phyloP scores from a whole-genome alignment of 1,284 basidiomycete species.

The Stygiomarasmius scandens region DNA sequence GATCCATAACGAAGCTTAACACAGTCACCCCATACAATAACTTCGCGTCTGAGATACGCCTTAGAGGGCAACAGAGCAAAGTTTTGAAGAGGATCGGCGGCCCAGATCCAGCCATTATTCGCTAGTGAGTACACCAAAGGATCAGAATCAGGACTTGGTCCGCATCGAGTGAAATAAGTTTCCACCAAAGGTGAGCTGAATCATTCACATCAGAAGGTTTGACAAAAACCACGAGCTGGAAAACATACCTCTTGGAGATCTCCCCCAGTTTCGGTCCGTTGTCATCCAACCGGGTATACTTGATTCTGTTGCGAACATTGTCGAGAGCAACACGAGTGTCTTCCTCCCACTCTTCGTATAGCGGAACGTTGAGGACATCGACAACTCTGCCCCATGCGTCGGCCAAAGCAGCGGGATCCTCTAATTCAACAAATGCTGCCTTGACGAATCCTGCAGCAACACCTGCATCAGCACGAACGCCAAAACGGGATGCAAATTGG shows the following conservation, averaged over 20 bases:
- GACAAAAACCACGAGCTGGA: constrained; percentile 1
- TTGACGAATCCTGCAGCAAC: constrained; percentile 72
- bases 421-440: constrained; percentile 63
- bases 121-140: constrained; percentile 80
- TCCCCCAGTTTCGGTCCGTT: constrained; percentile 86
- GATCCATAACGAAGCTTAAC: constrained; percentile 95
- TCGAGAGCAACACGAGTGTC: constrained; percentile 79
- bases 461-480: constrained; percentile 61
- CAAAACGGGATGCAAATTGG: constrained; percentile 68
- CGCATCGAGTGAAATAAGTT: constrained; percentile 86
- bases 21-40: constrained; percentile 98
- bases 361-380: constrained; percentile 84
- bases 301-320: constrained; percentile 75
- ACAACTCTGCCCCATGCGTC: constrained; percentile 78
- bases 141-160: constrained; percentile 61
- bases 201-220: constrained; percentile 4
- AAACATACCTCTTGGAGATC: constrained; percentile 71
- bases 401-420: constrained; percentile 56
- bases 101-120: constrained; percentile 99
- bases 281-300: constrained; percentile 79
- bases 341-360: constrained; percentile 85
- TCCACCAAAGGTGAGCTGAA: constrained; percentile 82
- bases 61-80: constrained; percentile 97
- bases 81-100: constrained; percentile 91
- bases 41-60: constrained; percentile 92